Evolutionary conservation across 257 asterid genomes (phyloP).

Genomic region (Fraxinus pennsylvanica): DNA sequence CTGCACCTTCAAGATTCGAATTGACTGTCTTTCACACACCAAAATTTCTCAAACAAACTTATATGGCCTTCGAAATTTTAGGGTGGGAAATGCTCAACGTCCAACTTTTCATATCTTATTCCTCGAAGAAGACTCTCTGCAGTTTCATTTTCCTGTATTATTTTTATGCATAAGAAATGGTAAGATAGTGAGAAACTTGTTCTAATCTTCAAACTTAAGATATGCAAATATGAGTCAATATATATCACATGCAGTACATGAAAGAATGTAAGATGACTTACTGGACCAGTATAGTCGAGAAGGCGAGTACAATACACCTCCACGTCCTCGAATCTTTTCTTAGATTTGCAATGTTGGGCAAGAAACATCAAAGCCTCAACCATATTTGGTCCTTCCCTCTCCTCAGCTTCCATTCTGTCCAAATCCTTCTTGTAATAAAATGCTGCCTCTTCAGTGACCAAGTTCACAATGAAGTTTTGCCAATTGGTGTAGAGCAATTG

Average conservation of each 20-base stretch:
- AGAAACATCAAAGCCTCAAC: slow-evolving; percentile 89
- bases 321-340: slow-evolving; percentile 79
- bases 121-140: slow-evolving; percentile 87
- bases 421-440: slow-evolving; percentile 85
- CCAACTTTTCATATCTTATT: slow-evolving; percentile 62
- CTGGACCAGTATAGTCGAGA: slow-evolving; percentile 88
- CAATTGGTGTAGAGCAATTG: slow-evolving; percentile 77
- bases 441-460: slow-evolving; percentile 79
- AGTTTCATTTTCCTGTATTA: slow-evolving; percentile 70
- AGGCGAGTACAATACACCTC: slow-evolving; percentile 83
- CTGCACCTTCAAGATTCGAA: background rate
- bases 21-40: no score
- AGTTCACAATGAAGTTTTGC: slow-evolving; percentile 77
- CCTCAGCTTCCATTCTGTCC: slow-evolving; percentile 94
- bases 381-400: slow-evolving; percentile 84
- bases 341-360: slow-evolving; percentile 64
- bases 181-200: slow-evolving; percentile 4
- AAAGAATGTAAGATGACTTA: slow-evolving; percentile 41
- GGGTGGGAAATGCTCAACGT: slow-evolving; percentile 65
- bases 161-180: slow-evolving; percentile 4
- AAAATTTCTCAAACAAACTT: no score
- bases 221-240: background rate
- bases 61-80: slow-evolving; percentile 25
- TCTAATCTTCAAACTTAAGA: background rate
- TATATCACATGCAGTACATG: background rate